Base-by-base conservation (phyloP, 768 basidiomycete genomes). In the Pholiota conissans region DNA sequence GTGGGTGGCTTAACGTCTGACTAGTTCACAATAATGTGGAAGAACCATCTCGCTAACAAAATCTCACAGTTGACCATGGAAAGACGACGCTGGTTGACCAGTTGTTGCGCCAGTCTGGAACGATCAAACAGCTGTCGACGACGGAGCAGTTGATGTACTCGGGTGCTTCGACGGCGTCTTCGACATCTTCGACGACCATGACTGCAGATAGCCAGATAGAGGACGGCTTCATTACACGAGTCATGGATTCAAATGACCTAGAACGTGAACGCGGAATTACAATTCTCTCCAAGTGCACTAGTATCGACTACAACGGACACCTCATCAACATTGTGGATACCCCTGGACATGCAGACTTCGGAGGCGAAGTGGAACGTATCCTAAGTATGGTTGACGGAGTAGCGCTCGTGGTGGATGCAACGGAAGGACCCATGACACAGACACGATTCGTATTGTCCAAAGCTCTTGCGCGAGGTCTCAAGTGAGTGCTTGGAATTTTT, bases 321-420 rank as follows among this genome's bases (percentile, higher is more conserved):
- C 71, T 79, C 3, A 81, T 84, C 60, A 84, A 84, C 52, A 81
- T 84, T 59, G 79, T 84, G 58, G 84, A 84, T 63, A 85, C 84
- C 0, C 83, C 83, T 0, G 83, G 84, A 50, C 84, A 85, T 67
- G 83, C 83, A 5, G 84, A 85, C 62, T 84, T 85, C 68, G 83
- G 83, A 30, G 83, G 83, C 55, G 84, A 85, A 65, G 83, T 85
- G 8, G 83, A 85, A 60, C 77, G 83, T 52, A 79, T 84, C 3
- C 73, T 83, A 73, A 81, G 81, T 58, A 84, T 85, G 76, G 80
- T 85, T 10, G 84, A 84, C 58, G 83, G 83, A 26, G 82, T 84
- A 9, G 82, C 81, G 13, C 74, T 85, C n/a, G 71, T 85, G 3
- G 78, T 85, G 16, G 83, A 84, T 59, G 81, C 82, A 2, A 83